Evolutionary conservation across 441 rosid genomes (phyloP).

Genomic region (Geranium incanum): DNA sequence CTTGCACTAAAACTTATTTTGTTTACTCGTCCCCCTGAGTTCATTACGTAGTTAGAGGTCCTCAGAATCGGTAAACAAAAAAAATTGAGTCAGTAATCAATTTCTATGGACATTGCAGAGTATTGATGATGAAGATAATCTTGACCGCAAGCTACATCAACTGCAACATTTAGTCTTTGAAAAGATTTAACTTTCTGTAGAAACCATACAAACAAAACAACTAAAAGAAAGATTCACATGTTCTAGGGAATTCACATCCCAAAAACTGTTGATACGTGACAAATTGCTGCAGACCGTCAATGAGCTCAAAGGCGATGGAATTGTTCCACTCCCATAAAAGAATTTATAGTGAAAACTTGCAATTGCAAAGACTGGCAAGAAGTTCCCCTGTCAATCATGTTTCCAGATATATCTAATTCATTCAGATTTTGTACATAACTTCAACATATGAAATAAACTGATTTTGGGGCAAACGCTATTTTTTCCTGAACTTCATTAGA

Average conservation of each 20-base stretch:
- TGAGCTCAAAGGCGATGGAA: constrained; percentile 13
- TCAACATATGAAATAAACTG: background rate
- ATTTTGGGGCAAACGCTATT: background rate
- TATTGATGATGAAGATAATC: no score
- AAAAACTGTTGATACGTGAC: no score
- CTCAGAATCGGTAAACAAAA: no score
- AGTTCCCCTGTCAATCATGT: constrained; percentile 19
- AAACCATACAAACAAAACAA: no score
- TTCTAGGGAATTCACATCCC: no score
- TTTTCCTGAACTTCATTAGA: no score
- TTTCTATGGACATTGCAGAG: no score
- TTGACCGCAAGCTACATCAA: background rate
- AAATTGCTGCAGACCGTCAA: constrained; percentile 2
- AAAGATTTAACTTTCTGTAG: background rate
- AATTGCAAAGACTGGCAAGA: constrained; percentile 17
- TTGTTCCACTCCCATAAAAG: constrained; percentile 17
- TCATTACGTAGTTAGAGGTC: no score
- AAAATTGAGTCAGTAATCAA: no score
- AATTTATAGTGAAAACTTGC: constrained; percentile 22
- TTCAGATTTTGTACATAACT: constrained; percentile 5
- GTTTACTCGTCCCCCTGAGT: no score
- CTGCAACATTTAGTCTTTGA: constrained; percentile 13
- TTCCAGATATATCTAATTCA: background rate
- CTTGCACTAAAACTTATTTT: no score
- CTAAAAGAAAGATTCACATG: no score